Base-by-base conservation (phyloP, 139 green algal species). In the Parachlorella kessleri region DNA sequence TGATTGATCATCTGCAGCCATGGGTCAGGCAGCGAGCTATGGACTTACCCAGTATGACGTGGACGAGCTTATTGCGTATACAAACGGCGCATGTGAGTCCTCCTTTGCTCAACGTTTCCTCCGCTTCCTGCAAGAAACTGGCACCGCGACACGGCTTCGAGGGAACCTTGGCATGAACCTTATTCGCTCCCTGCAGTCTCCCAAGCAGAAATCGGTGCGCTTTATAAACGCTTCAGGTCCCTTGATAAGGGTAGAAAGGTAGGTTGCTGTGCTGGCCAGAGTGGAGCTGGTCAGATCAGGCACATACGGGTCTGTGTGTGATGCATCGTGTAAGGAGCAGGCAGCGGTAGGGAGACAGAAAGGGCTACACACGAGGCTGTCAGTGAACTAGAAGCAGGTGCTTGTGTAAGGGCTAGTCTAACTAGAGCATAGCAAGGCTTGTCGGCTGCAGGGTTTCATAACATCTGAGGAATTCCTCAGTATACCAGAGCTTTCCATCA, bases 401-500 rank as follows among this genome's bases (percentile, higher is more conserved):
- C 59, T 4, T 37, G 7, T 30, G 28, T 7, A 30, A 5, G 23
- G 30, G 1, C 38, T 40, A 2, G 26, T 30, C 63, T 37, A 32
- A 7, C 65, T 41, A 3, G 14, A n/a, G 64, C 28, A 4, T 28
- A 33, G 5, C 55, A 6, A 28, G 8, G 32, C n/a, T 28, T 70
- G 10, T 41, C 14, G 54, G 9, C 33, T 23, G 35, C 76, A 87
- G 85, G 96, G 95, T 30, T 99, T 95, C 86, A 94, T 99, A 40
- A 93, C 89, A 4, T 81, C 85, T 1, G 91, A 98, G 66, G 95
- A 98, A 82, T 88, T 99, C 4, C 75, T 97, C 76, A 81, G 73
- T 78, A 98, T 99, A 38, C 96, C 96, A 14, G 96, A 99, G 84
- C 92, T 99, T 3, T 94, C 90, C 74, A 98, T 99, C 85, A 98